Evolutionary conservation across 306 rosid genomes (phyloP).

Genomic region (Hylodesmum podocarpum): DNA sequence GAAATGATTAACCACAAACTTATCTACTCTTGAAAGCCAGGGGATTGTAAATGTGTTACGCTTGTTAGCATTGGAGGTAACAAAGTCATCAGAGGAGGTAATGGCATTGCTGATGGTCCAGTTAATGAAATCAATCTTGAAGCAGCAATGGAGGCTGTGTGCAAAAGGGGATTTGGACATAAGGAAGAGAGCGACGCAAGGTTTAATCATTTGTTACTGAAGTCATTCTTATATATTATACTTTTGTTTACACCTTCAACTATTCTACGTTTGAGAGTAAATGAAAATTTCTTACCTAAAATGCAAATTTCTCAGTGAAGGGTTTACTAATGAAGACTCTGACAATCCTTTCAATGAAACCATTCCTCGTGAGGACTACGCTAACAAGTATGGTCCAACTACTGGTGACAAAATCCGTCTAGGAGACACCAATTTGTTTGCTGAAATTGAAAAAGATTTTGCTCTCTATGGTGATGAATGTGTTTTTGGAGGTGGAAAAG

Average conservation of each 20-base stretch:
- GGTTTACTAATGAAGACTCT: slow-evolving; percentile 45
- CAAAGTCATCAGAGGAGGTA: slow-evolving; percentile 74
- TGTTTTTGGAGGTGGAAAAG: slow-evolving; percentile 86
- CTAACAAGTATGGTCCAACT: slow-evolving; percentile 74
- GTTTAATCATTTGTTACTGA: slow-evolving; percentile 34
- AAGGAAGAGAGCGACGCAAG: slow-evolving; percentile 53
- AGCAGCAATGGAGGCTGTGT: slow-evolving; percentile 49
- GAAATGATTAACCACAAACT: slow-evolving; percentile 20
- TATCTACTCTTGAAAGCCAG: slow-evolving; percentile 54
- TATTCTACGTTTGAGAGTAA: background rate
- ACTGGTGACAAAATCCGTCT: slow-evolving; percentile 79
- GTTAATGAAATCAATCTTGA: slow-evolving; percentile 40
- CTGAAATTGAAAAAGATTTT: slow-evolving; percentile 71
- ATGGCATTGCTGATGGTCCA: slow-evolving; percentile 57
- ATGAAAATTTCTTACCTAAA: slow-evolving; percentile 28
- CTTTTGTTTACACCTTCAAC: background rate
- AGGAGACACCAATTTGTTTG: slow-evolving; percentile 72
- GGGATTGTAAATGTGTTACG: slow-evolving; percentile 55
- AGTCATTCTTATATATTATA: background rate
- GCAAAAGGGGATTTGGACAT: slow-evolving; percentile 41
- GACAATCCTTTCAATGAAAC: slow-evolving; percentile 32
- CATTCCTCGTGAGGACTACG: slow-evolving; percentile 62
- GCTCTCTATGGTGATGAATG: slow-evolving; percentile 75
- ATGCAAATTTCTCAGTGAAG: slow-evolving; percentile 67
- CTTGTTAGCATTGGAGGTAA: slow-evolving; percentile 79